A percentile compares a stretch with the other conserved stretches of the same genome.
phyloP scores from a whole-genome alignment of 257 asterid species.

The Petrea volubilis region DNA sequence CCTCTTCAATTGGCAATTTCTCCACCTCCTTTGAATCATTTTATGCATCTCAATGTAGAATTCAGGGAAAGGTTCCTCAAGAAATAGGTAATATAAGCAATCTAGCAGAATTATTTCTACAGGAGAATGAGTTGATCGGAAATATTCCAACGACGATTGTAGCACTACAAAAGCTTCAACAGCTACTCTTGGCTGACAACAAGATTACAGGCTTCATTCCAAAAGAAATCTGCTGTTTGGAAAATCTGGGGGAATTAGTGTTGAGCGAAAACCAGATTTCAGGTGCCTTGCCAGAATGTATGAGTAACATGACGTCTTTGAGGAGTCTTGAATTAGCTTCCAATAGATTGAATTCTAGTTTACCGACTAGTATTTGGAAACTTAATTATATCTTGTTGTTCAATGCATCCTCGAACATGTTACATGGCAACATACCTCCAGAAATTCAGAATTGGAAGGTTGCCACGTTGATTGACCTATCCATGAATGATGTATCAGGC shows the following conservation, averaged over 20 bases:
- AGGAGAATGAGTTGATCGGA: neutral
- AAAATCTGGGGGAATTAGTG: conserved; percentile 6
- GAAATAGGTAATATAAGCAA: conserved; percentile 17
- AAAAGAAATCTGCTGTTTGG: neutral
- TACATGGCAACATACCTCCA: conserved; percentile 3
- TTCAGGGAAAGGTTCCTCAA: conserved; percentile 8
- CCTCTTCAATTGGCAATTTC: conserved; percentile 13
- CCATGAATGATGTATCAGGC: conserved; percentile 1
- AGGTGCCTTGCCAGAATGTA: conserved; percentile 11
- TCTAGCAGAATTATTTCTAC: conserved; percentile 5
- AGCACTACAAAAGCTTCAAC: conserved; percentile 9
- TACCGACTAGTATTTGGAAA: conserved; percentile 21
- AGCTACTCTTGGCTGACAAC: neutral
- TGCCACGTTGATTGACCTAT: conserved; percentile 2
- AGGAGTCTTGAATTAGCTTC: conserved; percentile 7
- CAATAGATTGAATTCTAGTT: conserved; percentile 16
- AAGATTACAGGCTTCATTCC: conserved; percentile 2
- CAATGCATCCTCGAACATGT: conserved; percentile 12
- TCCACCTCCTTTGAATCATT: conserved; percentile 5
- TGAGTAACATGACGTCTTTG: conserved; percentile 2
- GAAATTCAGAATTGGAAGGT: conserved; percentile 14
- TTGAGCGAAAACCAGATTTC: neutral
- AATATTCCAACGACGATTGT: neutral
- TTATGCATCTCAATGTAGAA: neutral
- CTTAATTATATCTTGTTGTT: conserved; percentile 7